Base-by-base conservation (phyloP, 169 alveolate genomes). In the Cryptosporidium parvum region DNA sequence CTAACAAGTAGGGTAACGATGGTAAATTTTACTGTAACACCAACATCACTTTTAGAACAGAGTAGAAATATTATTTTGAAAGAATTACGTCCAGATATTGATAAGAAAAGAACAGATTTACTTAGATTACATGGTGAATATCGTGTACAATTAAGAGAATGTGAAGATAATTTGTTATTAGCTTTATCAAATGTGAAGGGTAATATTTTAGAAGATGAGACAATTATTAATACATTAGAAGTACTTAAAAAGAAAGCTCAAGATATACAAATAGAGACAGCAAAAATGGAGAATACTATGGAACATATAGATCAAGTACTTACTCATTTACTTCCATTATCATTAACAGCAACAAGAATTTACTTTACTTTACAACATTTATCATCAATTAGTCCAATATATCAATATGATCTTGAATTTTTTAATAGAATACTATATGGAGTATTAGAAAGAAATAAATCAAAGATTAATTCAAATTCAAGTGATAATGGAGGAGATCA, bases 1-100 rank as follows among this genome's bases (percentile, higher is more conserved):
- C 87, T 98, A 52, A 97, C 99, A 93, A 96, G 99, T 61, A 94
- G 99, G 84, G 99, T 98, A 23, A 97, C 99, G 10, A 97, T 98
- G 86, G 97, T 97, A 12, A 98, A 98, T 95, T 97, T 97, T 93
- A 97, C 99, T 29, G 96, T 97, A 35, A 97, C 99, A 10, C 98
- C 99, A 29, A 93, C 98, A 48, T 96, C 99, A 31, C 94, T 98
- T 33, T 97, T 96, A 58, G 96, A 97, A 70, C 94, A 94, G 91
- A 97, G 99, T 86, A 92, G 98, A 91, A 97, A 97, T 91, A 94
- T 97, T 65, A 94, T 95, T 48, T 91, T 98, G 85, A 97, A 97
- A 94, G 95, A 95, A 80, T 99, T 97, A 92, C 91, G 99, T 53
- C 99, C 99, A 9, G 99, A 97, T 91, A 97, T 97, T 18, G 99